These are phyloP conservation scores for Jackrogersella minutella DNA, from an alignment of 495 filamentous ascomycete genomes.

Conservation along the genomic window DNA sequence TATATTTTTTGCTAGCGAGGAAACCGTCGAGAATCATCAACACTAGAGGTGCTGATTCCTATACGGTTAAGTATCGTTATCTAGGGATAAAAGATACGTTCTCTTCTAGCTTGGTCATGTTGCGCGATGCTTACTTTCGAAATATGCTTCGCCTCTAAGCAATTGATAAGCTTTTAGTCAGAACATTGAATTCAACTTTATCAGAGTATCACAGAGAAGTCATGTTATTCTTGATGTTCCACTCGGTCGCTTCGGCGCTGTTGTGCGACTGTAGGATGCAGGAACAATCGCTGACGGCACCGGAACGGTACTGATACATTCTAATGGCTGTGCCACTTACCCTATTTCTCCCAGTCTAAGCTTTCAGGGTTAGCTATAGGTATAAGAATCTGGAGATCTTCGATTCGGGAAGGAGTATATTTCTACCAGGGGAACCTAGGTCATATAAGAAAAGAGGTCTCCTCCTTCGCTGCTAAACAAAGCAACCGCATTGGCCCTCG, in stretches of 20 bases:
- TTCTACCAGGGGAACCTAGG: not conserved
- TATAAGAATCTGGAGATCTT: not conserved
- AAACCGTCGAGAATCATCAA: too few relatives aligned
- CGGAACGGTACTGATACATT: not conserved
- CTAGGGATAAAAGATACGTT: too few relatives aligned
- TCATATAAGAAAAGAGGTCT: not conserved
- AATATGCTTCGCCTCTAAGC: not conserved
- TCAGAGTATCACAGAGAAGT: not conserved
- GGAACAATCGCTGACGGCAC: not conserved
- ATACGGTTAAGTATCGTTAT: too few relatives aligned
- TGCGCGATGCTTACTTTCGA: not conserved
- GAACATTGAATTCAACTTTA: not conserved
- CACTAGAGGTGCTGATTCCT: too few relatives aligned
- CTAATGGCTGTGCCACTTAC: not conserved
- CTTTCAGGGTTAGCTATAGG: not conserved
- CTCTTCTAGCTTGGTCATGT: not conserved
- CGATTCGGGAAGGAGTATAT: not conserved
- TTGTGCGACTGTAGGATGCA: conserved; percentile 4
- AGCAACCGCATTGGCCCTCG: not conserved
- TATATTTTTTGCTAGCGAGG: not conserved
- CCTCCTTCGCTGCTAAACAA: not conserved
- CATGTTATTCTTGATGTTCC: not conserved
- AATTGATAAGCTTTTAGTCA: conserved; percentile 1
- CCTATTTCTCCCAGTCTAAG: not conserved
- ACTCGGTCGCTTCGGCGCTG: not conserved